These are phyloP conservation scores for Trichophaea hybrida DNA, from an alignment of 2,329 filamentous ascomycete genomes.

Conservation along the genomic window DNA sequence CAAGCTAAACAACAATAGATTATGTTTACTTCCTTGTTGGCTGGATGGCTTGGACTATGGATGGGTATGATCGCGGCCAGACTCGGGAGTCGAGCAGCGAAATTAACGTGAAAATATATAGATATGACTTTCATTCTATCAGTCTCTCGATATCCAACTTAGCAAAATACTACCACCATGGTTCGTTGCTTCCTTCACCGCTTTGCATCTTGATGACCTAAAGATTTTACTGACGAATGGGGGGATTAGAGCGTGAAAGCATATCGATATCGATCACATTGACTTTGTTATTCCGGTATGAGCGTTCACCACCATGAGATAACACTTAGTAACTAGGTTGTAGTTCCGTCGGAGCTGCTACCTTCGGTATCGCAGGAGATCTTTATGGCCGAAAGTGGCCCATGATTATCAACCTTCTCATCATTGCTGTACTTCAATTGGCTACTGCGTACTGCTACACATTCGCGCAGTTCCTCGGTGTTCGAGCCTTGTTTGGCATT, in stretches of 20 bases:
- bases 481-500: slow-evolving; percentile 57
- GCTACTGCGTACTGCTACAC: slow-evolving; percentile 63
- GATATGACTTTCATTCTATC: slow-evolving; percentile 21
- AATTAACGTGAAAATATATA: neutral
- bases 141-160: slow-evolving; percentile 20
- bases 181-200: neutral
- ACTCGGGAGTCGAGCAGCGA: slow-evolving; percentile 15
- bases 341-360: slow-evolving; percentile 44
- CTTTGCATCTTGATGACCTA: neutral
- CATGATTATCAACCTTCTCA: slow-evolving; percentile 61
- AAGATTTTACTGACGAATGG: neutral
- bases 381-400: slow-evolving; percentile 72
- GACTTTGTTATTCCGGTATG: slow-evolving; percentile 20
- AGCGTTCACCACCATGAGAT: neutral
- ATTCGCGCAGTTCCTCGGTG: slow-evolving; percentile 60
- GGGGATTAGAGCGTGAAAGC: slow-evolving; percentile 10
- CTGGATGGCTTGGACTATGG: slow-evolving; percentile 25
- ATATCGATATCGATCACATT: slow-evolving; percentile 24
- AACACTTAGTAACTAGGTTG: neutral
- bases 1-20: slow-evolving; percentile 4
- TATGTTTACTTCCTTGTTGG: slow-evolving; percentile 24
- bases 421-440: slow-evolving; percentile 55
- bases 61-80: slow-evolving; percentile 17
- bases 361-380: slow-evolving; percentile 65
- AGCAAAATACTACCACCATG: slow-evolving; percentile 17